Conservation (phyloP, 2,329 filamentous ascomycete species). For the Eutypa lata region DNA sequence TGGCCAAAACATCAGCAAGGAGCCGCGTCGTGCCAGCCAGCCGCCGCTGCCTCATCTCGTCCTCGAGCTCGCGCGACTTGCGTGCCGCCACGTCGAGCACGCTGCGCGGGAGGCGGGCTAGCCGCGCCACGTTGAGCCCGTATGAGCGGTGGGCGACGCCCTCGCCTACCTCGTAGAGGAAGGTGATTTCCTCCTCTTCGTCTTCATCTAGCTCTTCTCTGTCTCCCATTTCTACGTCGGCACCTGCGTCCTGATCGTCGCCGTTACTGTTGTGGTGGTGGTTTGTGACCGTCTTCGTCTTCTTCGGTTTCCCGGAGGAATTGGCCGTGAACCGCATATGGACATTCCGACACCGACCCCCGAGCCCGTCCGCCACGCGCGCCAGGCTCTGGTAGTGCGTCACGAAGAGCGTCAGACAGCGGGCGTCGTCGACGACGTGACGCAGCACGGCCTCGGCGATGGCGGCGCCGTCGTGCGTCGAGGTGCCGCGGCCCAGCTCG, state of each 20-base stretch:
- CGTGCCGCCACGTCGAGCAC: constrained; percentile 76
- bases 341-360: constrained; percentile 71
- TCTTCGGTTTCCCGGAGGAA: neutral
- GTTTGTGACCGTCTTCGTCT: neutral
- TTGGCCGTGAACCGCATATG: constrained; percentile 81
- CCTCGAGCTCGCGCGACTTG: constrained; percentile 79
- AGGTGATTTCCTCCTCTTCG: constrained; percentile 78
- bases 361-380: constrained; percentile 65
- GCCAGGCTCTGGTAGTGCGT: constrained; percentile 93
- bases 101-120: constrained; percentile 75
- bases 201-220: constrained; percentile 34
- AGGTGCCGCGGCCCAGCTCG: constrained; percentile 89
- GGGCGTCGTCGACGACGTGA: constrained; percentile 71
- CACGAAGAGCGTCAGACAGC: constrained; percentile 87
- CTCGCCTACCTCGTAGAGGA: constrained; percentile 87
- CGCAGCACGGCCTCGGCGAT: constrained; percentile 91
- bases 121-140: constrained; percentile 84
- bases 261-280: constrained; percentile 2
- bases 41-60: constrained; percentile 62
- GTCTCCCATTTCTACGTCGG: constrained; percentile 20
- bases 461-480: constrained; percentile 92
- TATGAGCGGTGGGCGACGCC: constrained; percentile 93
- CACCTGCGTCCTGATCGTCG: constrained; percentile 18
- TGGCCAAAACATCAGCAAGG: constrained; percentile 38
- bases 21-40: constrained; percentile 48